Base-by-base conservation (phyloP, 2,329 filamentous ascomycete genomes). In the Mariannaea elegans region DNA sequence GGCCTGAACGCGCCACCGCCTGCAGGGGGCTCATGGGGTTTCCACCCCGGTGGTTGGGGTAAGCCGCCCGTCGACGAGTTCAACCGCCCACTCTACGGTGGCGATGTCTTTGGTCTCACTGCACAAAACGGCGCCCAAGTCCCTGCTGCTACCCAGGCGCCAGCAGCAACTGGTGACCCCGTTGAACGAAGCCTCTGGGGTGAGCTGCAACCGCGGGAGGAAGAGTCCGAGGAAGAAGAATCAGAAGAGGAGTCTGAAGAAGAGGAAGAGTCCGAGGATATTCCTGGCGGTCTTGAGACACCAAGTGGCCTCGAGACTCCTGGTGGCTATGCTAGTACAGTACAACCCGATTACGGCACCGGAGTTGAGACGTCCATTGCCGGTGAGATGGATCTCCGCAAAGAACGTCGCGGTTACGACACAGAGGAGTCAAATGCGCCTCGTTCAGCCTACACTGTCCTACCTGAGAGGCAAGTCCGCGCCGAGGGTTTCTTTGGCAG, bases 401-500 rank as follows among this genome's bases (percentile, higher is more conserved):
- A 98, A 78, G 73, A 79, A 69, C 87, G 91, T 59, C 87, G 91
- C 59, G 94, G 93, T 52, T 94, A 88, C 59, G 93, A 97, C 71
- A 97, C 94, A 0, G 94, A 97, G 74, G 93, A 97, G 57, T 82
- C 80, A 62, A 87, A 87, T 0, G 84, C 87, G 34, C 91, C 91
- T 7, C 89, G 92, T 64, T 89, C 90, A 19, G 93, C 95, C 14
- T 97, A 95, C 76, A 93, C 93, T 18, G 89, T 99, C 46, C 85
- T 99, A 19, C 93, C 93, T 10, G 94, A 99, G 78, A 91, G 91
- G 58, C 90, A 94, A 73, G 90, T 94, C 19, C 88, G 90, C 50
- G 88, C 92, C 5, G 90, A 94, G 68, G 95, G 95, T 44, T 98
- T 99, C 86, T 98, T 99, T 74, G 95, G 95, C 68, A 94, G 92